Conservation (phyloP, 2,329 filamentous ascomycete species). For the Trichophyton equinum region DNA sequence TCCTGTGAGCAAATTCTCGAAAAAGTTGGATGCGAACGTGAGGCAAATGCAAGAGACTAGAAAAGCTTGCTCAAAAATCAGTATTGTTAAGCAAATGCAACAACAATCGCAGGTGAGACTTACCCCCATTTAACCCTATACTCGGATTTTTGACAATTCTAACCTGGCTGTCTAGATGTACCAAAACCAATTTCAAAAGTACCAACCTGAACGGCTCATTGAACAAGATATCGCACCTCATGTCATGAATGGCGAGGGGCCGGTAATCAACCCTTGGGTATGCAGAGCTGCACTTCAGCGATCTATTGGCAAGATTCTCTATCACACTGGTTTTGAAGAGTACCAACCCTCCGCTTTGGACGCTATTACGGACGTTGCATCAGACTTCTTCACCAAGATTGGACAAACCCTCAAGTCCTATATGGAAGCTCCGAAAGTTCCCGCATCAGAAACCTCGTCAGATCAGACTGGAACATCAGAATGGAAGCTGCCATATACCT, state of each 20-base stretch:
- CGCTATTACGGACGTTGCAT: slow-evolving; percentile 74
- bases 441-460: slow-evolving; percentile 36
- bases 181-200: slow-evolving; percentile 95
- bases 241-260: slow-evolving; percentile 76
- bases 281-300: slow-evolving; percentile 77
- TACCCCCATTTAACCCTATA: not conserved
- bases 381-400: slow-evolving; percentile 79
- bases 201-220: slow-evolving; percentile 75
- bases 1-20: slow-evolving; percentile 59
- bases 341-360: slow-evolving; percentile 91
- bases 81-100: slow-evolving; percentile 99
- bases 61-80: slow-evolving; percentile 91
- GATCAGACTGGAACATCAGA: slow-evolving; percentile 20
- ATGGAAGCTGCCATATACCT: slow-evolving; percentile 58
- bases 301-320: slow-evolving; percentile 87
- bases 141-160: slow-evolving; percentile 12
- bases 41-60: slow-evolving; percentile 92
- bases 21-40: slow-evolving; percentile 81
- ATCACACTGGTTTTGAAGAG: slow-evolving; percentile 92
- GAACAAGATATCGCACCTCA: slow-evolving; percentile 81
- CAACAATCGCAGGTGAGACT: slow-evolving; percentile 73
- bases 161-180: slow-evolving; percentile 55
- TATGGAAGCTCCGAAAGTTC: slow-evolving; percentile 66
- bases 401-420: slow-evolving; percentile 69
- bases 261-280: slow-evolving; percentile 71